phyloP scores from a whole-genome alignment of 768 basidiomycete genomes.

The Leccinum olivaceopallidum region DNA sequence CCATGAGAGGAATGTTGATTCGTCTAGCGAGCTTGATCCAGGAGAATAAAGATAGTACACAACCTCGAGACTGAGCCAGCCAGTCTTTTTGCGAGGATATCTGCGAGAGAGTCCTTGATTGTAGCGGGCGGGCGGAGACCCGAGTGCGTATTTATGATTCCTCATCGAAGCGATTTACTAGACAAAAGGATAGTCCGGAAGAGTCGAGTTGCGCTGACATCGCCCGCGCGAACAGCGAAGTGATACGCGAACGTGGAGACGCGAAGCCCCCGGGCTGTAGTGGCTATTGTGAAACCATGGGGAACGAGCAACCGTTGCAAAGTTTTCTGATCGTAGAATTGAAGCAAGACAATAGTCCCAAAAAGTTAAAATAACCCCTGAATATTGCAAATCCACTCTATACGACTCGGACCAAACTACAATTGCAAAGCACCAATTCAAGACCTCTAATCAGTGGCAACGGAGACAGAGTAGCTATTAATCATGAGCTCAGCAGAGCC shows the following conservation, averaged over 20 bases:
- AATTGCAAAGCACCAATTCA: not conserved
- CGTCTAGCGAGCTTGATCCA: conserved; percentile 16
- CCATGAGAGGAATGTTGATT: conserved; percentile 23
- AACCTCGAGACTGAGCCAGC: conserved; percentile 30
- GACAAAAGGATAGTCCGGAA: conserved; percentile 24
- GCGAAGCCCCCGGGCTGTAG: conserved; percentile 13
- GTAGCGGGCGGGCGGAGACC: not conserved
- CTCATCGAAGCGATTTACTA: conserved; percentile 6
- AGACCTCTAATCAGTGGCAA: conserved; percentile 19
- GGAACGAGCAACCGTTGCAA: conserved; percentile 11
- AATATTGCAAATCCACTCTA: not conserved
- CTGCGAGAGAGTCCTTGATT: conserved; percentile 8
- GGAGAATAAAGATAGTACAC: conserved; percentile 18
- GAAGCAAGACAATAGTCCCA: conserved; percentile 27
- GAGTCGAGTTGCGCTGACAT: conserved; percentile 2
- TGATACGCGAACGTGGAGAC: conserved; percentile 25
- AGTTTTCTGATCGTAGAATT: conserved; percentile 4
- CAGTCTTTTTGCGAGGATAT: conserved; percentile 25
- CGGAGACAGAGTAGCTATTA: conserved; percentile 40
- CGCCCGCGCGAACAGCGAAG: conserved; percentile 1
- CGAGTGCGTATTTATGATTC: conserved; percentile 25
- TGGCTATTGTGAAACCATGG: conserved; percentile 35
- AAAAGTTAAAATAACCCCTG: conserved; percentile 1
- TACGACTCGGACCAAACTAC: not conserved
- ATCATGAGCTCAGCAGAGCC: conserved; percentile 50